Evolutionary conservation across 345 rosid genomes (phyloP).

Genomic region (Pelargonium nanum): DNA sequence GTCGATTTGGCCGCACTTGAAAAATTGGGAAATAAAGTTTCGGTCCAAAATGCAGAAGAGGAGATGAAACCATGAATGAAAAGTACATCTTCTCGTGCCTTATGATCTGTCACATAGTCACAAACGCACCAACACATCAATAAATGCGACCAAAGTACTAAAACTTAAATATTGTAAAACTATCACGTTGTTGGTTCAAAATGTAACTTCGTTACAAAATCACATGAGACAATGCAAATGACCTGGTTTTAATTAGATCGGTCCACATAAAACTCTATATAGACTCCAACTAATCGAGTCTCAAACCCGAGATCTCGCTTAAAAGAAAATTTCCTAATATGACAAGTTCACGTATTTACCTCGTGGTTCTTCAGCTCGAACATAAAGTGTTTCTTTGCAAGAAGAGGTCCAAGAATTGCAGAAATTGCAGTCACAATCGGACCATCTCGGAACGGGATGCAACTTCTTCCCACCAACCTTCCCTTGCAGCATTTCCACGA

Average conservation of each 20-base stretch:
- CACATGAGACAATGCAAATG: no score
- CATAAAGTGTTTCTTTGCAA: slow-evolving; percentile 49
- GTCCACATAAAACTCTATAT: no score
- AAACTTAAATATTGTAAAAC: no score
- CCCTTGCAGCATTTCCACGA: slow-evolving; percentile 65
- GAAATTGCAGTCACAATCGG: slow-evolving; percentile 73
- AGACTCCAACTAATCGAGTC: no score
- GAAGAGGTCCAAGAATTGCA: slow-evolving; percentile 72
- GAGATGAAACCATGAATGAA: slow-evolving; percentile 98
- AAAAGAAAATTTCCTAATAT: neutral
- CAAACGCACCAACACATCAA: no score
- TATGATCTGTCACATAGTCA: slow-evolving; percentile 23
- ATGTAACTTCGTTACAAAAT: no score
- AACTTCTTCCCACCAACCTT: slow-evolving; percentile 34
- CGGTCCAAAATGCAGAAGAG: slow-evolving; percentile 93
- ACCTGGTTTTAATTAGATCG: no score
- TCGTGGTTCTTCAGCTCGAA: slow-evolving; percentile 53
- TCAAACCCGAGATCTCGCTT: no score
- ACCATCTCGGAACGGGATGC: slow-evolving; percentile 71
- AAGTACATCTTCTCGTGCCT: slow-evolving; percentile 62
- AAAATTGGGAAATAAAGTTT: slow-evolving; percentile 87
- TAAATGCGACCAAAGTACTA: no score
- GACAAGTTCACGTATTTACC: slow-evolving; percentile 18
- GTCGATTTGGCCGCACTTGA: slow-evolving; percentile 50
- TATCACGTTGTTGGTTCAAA: no score